A percentile compares a stretch with the other conserved stretches of the same genome.
These are phyloP conservation scores for Skeletonema grethae DNA, from an alignment of 108 stramenopile species.

Conservation along the genomic window DNA sequence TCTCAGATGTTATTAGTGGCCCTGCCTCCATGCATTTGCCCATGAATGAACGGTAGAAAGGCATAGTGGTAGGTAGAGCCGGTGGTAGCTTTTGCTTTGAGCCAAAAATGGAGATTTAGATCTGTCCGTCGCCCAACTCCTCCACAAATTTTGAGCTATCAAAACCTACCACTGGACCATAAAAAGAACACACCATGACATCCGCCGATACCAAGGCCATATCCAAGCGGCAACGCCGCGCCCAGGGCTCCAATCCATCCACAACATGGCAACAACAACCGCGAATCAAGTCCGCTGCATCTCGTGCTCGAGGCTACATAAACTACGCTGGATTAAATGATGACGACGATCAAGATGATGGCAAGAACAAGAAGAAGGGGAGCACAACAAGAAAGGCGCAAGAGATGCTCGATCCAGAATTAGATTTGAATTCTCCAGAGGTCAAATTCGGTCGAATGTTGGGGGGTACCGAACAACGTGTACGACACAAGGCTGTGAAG, in stretches of 20 bases:
- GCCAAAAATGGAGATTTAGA: no score
- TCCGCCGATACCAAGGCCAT: slow-evolving; percentile 18
- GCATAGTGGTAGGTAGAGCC: no score
- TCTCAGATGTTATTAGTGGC: background rate
- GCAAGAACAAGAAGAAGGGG: slow-evolving; percentile 16
- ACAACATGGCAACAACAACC: slow-evolving; percentile 88
- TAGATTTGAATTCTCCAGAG: slow-evolving; percentile 76
- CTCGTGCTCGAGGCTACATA: slow-evolving; percentile 73
- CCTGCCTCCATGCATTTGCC: background rate
- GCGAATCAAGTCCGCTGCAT: slow-evolving; percentile 73
- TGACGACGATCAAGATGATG: slow-evolving; percentile 13
- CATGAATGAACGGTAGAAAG: background rate
- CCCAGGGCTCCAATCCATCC: slow-evolving; percentile 66
- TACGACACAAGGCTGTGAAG: slow-evolving; percentile 73
- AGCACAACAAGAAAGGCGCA: background rate
- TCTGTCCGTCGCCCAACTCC: no score
- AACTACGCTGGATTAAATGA: slow-evolving; percentile 70
- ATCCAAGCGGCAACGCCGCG: slow-evolving; percentile 76
- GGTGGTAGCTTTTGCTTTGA: no score
- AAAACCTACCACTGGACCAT: no score
- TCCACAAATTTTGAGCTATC: no score
- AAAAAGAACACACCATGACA: slow-evolving; percentile 17
- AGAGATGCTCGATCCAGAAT: slow-evolving; percentile 50
- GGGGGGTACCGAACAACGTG: slow-evolving; percentile 72
- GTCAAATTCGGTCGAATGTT: slow-evolving; percentile 78